These are phyloP conservation scores for Fusarium hostae DNA, from an alignment of 2,329 filamentous ascomycete genomes.

Conservation along the genomic window DNA sequence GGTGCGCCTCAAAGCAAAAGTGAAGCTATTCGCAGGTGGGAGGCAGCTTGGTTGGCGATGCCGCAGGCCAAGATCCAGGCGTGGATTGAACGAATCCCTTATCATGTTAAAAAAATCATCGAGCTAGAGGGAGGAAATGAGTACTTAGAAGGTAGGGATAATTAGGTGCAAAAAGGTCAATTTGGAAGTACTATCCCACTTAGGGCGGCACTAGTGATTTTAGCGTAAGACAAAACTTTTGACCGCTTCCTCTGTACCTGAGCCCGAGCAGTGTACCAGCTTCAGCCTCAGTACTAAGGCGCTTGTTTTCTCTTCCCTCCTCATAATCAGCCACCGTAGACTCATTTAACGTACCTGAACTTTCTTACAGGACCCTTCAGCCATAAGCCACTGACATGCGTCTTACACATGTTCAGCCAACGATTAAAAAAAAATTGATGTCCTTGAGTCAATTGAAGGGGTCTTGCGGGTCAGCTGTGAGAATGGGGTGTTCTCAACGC, in stretches of 20 bases:
- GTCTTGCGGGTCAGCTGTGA: conserved; percentile 17
- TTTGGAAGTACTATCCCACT: background rate
- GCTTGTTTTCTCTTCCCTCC: conserved; percentile 13
- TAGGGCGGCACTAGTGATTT: background rate
- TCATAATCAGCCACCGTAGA: conserved; percentile 2
- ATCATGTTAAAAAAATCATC: background rate
- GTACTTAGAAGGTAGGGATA: background rate
- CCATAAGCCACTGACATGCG: conserved; percentile 3
- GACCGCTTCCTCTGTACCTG: conserved; percentile 15
- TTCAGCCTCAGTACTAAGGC: conserved; percentile 1
- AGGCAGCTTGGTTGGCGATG: background rate
- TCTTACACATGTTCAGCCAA: background rate
- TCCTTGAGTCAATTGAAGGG: background rate
- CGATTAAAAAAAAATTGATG: background rate
- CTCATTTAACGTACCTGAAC: conserved; percentile 16
- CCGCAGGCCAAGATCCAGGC: background rate
- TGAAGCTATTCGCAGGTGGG: background rate
- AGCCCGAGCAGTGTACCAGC: background rate
- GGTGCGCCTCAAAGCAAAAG: background rate
- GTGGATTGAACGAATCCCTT: background rate
- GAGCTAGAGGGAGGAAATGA: background rate
- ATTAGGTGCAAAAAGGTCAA: background rate
- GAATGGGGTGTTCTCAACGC: conserved; percentile 25
- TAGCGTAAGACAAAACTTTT: background rate
- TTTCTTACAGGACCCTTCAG: conserved; percentile 10